Conservation (phyloP, 202 grass and related monocot genomes). For the Digitaria exilis region DNA sequence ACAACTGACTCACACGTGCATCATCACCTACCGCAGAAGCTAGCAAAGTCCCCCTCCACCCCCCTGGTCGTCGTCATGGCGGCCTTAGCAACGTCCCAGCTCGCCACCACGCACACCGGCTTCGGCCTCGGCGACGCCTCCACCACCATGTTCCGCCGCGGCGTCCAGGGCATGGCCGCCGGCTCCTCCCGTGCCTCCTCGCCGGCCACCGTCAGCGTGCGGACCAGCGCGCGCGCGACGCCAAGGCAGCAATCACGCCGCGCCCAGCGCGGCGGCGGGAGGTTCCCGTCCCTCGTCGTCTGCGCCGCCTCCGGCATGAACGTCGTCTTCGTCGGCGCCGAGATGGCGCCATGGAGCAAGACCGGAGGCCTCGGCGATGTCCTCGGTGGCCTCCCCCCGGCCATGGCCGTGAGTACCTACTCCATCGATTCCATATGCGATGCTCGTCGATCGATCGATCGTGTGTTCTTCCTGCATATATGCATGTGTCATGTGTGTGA, state of each 20-base stretch:
- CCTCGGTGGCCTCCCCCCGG: slow-evolving; percentile 77
- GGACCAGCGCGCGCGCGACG: slow-evolving; percentile 12
- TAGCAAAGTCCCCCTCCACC: not conserved
- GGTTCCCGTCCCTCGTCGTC: slow-evolving; percentile 38
- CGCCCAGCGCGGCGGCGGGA: not conserved
- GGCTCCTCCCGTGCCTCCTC: not conserved
- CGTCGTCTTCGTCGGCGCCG: slow-evolving; percentile 75
- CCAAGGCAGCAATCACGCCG: slow-evolving; percentile 14
- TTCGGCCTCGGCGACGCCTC: slow-evolving; percentile 23
- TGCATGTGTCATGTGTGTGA: not conserved
- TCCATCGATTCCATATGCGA: too few species aligned
- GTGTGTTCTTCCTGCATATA: not conserved
- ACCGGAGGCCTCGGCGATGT: slow-evolving; percentile 93
- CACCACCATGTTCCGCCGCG: slow-evolving; percentile 19
- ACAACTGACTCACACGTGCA: not conserved
- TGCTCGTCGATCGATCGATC: too few species aligned
- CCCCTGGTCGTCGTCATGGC: slow-evolving; percentile 36
- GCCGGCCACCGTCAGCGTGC: slow-evolving; percentile 39
- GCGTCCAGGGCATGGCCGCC: slow-evolving; percentile 43
- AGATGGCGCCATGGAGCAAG: slow-evolving; percentile 93
- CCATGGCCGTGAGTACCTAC: slow-evolving; percentile 63
- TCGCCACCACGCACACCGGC: slow-evolving; percentile 47
- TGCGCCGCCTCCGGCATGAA: slow-evolving; percentile 64
- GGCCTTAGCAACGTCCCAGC: slow-evolving; percentile 51
- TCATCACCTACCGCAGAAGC: not conserved